Percentiles rank a stretch among this genome's conserved stretches.
Conservation (phyloP, 176 grass and related monocot genomes). For the Eleusine coracana region DNA sequence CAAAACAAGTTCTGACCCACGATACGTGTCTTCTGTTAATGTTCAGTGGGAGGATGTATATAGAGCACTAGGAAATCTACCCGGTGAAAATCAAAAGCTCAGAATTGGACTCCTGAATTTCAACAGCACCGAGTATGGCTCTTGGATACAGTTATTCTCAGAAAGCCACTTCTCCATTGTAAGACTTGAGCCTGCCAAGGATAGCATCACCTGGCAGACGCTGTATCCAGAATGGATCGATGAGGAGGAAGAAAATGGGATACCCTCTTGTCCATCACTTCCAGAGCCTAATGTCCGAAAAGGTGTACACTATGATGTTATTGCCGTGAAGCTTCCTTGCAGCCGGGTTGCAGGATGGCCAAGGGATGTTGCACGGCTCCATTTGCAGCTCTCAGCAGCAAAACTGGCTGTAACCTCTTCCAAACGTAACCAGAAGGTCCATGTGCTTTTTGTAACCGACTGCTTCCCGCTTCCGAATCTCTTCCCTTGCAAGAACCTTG, state of each 20-base stretch:
- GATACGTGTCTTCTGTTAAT: constrained; percentile 62
- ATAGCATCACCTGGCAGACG: constrained; percentile 64
- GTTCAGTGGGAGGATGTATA: constrained; percentile 67
- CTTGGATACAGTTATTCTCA: constrained; percentile 57
- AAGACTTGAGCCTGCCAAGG: constrained; percentile 67
- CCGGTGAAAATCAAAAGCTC: constrained; percentile 20
- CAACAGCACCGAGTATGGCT: constrained; percentile 68
- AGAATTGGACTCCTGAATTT: constrained; percentile 88
- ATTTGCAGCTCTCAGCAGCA: constrained; percentile 83
- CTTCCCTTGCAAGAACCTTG: constrained; percentile 84
- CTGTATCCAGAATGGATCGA: constrained; percentile 97
- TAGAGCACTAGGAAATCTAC: constrained; percentile 45
- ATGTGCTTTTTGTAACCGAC: constrained; percentile 77
- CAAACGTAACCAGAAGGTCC: constrained; percentile 44
- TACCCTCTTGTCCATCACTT: constrained; percentile 59
- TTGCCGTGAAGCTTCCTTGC: constrained; percentile 74
- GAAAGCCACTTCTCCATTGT: constrained; percentile 57
- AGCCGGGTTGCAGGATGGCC: constrained; percentile 64
- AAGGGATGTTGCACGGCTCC: constrained; percentile 79
- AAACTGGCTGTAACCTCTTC: constrained; percentile 66
- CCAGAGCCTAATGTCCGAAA: constrained; percentile 59
- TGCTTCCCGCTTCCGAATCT: constrained; percentile 87
- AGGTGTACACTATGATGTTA: constrained; percentile 52
- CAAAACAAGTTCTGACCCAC: constrained; percentile 55
- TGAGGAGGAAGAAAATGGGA: constrained; percentile 72